Conservation (phyloP, 805 yeast species). For the Hanseniaspora hatyaiensis region DNA sequence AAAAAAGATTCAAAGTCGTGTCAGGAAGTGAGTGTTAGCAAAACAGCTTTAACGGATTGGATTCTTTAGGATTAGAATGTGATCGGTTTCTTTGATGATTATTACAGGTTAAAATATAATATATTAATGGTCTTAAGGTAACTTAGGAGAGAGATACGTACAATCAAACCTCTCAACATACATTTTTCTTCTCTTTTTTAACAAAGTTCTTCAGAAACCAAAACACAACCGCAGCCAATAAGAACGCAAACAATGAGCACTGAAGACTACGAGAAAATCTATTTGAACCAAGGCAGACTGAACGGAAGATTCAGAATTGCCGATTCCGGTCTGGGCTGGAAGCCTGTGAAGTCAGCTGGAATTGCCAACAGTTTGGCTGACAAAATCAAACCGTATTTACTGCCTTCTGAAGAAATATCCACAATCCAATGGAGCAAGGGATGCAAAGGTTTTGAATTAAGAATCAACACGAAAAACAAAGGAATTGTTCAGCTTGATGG, state of each 20-base stretch:
- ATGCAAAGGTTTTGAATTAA: constrained; percentile 77
- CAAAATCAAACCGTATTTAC: constrained; percentile 57
- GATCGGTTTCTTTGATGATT: no score
- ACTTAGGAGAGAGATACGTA: no score
- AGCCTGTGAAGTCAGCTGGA: constrained; percentile 39
- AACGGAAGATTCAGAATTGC: constrained; percentile 90
- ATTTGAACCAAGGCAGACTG: constrained; percentile 70
- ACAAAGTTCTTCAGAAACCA: background rate
- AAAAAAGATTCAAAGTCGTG: no score
- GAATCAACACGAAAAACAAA: constrained; percentile 76
- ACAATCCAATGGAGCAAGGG: constrained; percentile 87
- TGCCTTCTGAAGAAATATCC: constrained; percentile 76
- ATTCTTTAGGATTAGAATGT: no score
- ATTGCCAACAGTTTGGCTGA: constrained; percentile 34
- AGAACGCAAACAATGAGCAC: constrained; percentile 21
- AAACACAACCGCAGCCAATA: background rate
- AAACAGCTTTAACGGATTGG: no score
- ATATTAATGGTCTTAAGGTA: no score
- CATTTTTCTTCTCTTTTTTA: no score
- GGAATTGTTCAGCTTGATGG: constrained; percentile 88
- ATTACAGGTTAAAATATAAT: no score
- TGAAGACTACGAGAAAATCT: constrained; percentile 81
- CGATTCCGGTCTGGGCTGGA: constrained; percentile 97
- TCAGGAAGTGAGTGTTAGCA: no score
- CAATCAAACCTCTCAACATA: no score